These are phyloP conservation scores for Penicillium roqueforti DNA, from an alignment of 495 filamentous ascomycete genomes.

Conservation along the genomic window DNA sequence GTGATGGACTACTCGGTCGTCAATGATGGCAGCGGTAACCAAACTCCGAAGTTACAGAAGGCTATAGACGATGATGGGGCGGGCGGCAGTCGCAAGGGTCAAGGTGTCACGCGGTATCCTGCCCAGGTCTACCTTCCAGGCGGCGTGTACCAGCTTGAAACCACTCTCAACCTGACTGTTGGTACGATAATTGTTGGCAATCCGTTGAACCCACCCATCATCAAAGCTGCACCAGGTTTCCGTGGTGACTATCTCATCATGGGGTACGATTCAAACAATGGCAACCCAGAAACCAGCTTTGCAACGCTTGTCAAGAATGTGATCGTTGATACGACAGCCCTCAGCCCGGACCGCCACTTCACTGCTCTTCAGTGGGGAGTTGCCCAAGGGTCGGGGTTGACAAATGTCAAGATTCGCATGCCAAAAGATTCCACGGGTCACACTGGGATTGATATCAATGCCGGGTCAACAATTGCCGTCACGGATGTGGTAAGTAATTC, in stretches of 20 bases:
- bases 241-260: conserved; percentile 27
- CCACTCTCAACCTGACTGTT: conserved; percentile 38
- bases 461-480: conserved; percentile 44
- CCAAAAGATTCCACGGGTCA: conserved; percentile 49
- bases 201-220: conserved; percentile 32
- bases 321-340: conserved; percentile 35
- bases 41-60: conserved; percentile 38
- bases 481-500: conserved; percentile 43
- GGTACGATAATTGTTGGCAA: conserved; percentile 46
- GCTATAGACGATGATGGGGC: conserved; percentile 36
- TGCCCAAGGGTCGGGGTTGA: conserved; percentile 64
- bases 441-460: conserved; percentile 44
- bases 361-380: conserved; percentile 60
- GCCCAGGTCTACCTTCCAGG: conserved; percentile 49
- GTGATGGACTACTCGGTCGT: conserved; percentile 50
- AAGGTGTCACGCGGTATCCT: conserved; percentile 45
- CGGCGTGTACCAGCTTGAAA: conserved; percentile 41
- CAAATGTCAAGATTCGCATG: conserved; percentile 72
- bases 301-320: conserved; percentile 43
- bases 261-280: conserved; percentile 31
- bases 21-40: conserved; percentile 44
- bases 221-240: conserved; percentile 35
- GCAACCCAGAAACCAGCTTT: conserved; percentile 39
- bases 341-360: conserved; percentile 25
- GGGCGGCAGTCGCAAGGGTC: conserved; percentile 32